phyloP scores from a whole-genome alignment of 208 protist species.

The Kentomonas sorsogonicus region DNA sequence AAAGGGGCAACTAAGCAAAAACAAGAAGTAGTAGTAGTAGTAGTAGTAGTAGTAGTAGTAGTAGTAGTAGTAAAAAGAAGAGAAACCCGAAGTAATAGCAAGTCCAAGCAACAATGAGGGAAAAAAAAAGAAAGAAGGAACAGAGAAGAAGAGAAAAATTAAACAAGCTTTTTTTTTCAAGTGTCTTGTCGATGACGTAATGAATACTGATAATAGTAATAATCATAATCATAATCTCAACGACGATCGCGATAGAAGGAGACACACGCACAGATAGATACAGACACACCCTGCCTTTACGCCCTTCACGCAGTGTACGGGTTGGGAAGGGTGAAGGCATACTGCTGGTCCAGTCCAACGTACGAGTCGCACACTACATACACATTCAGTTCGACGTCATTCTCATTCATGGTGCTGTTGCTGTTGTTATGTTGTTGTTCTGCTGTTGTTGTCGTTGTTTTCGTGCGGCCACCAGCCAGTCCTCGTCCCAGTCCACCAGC shows the following conservation, averaged over 20 bases:
- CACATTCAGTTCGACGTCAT: conserved; percentile 45
- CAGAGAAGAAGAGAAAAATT: conserved; percentile 3
- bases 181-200: neutral
- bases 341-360: conserved; percentile 89
- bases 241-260: neutral
- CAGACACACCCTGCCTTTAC: too few relatives aligned
- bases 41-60: too few relatives aligned
- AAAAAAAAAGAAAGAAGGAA: conserved; percentile 18
- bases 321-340: conserved; percentile 53
- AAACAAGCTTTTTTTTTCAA: conserved; percentile 9
- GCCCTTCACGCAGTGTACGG: conserved; percentile 9
- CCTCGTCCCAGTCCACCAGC: conserved; percentile 86
- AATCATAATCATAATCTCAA: conserved; percentile 5
- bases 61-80: too few relatives aligned
- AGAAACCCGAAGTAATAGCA: too few relatives aligned
- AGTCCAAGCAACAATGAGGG: neutral
- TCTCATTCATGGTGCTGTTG: conserved; percentile 14
- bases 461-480: conserved; percentile 48
- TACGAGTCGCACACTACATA: conserved; percentile 90
- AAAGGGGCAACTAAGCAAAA: neutral
- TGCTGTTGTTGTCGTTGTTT: neutral
- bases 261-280: too few relatives aligned
- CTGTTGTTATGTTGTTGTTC: neutral
- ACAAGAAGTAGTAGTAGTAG: neutral
- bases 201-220: neutral